Base-by-base conservation (phyloP, 345 rosid genomes). In the Eucalyptus regnans region DNA sequence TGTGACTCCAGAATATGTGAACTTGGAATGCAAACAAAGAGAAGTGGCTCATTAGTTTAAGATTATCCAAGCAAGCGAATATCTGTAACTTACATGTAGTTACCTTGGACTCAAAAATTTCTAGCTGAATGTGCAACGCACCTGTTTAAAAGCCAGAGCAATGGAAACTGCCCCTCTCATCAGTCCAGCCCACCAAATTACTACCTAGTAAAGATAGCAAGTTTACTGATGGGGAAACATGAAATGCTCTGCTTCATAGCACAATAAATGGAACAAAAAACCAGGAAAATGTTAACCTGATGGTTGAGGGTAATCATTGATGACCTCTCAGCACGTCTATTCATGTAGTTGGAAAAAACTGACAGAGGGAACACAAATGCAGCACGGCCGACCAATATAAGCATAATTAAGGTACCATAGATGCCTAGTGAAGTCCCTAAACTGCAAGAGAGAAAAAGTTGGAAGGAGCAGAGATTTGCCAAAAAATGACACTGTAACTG, bases 91-190 rank as follows among this genome's bases (percentile, higher is more conserved):
- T 86, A n/a, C 68, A 50, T 41, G 48, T 20, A 5, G 85, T 66
- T 50, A 27, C 15, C 25, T 6, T 33, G 20, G 79, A 68, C 15
- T 41, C 4, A 52, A 18, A 27, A 50, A 31, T 48, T 64, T 50
- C 51, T 41, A 58, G 87, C 41, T 44, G 86, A 90, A 88, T 29
- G 80, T 64, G 71, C 43, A 86, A 86, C 88, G 17, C 12, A 97
- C 99, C 98, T 96, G 99, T 87, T 96, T 95, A 90, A 96, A 96
- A 91, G 99, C 99, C 90, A 96, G 91, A 86, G 99, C 99, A 87
- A 97, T 94, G 14, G 99, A 97, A 62, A 96, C 99, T 22, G 99
- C 99, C 2, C 99, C 99, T 90, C 99, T 93, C 95, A 97, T 97
- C 33, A 96, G 93, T 20, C 99, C 98, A 8, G 99, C 99, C 99